phyloP scores from a whole-genome alignment of 2,329 filamentous ascomycete species.

The Helotiales sp. region DNA sequence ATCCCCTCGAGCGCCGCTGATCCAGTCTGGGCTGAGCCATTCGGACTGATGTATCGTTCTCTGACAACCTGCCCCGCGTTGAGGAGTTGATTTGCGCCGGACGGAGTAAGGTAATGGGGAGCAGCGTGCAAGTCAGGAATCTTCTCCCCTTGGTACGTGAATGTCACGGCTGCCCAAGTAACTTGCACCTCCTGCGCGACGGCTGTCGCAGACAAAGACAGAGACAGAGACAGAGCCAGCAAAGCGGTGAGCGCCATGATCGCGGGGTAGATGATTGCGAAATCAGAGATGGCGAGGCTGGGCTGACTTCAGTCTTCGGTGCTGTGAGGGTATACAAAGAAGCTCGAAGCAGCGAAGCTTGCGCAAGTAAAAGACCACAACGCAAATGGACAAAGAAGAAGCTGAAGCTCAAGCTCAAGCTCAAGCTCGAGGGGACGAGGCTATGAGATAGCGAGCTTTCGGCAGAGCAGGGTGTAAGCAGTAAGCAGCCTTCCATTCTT shows the following conservation, averaged over 20 bases:
- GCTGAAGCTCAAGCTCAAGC: conserved; percentile 1
- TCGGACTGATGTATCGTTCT: conserved; percentile 46
- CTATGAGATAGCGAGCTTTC: neutral
- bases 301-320: neutral
- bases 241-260: conserved; percentile 6
- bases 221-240: conserved; percentile 3
- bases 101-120: conserved; percentile 46
- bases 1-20: conserved; percentile 45
- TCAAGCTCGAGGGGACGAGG: neutral
- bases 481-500: neutral
- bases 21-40: conserved; percentile 30
- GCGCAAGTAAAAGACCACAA: neutral
- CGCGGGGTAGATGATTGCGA: neutral
- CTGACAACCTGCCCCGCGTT: conserved; percentile 50
- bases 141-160: conserved; percentile 50
- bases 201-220: conserved; percentile 15
- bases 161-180: conserved; percentile 32
- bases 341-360: neutral
- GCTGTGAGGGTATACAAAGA: neutral
- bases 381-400: neutral
- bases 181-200: conserved; percentile 19
- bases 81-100: conserved; percentile 54
- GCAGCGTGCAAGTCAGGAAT: conserved; percentile 41
- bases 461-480: no score
- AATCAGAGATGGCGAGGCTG: neutral